Percentiles rank a stretch among this genome's conserved stretches.
phyloP scores from a whole-genome alignment of 305 asterid genomes.

The Fraxinus dipetala region DNA sequence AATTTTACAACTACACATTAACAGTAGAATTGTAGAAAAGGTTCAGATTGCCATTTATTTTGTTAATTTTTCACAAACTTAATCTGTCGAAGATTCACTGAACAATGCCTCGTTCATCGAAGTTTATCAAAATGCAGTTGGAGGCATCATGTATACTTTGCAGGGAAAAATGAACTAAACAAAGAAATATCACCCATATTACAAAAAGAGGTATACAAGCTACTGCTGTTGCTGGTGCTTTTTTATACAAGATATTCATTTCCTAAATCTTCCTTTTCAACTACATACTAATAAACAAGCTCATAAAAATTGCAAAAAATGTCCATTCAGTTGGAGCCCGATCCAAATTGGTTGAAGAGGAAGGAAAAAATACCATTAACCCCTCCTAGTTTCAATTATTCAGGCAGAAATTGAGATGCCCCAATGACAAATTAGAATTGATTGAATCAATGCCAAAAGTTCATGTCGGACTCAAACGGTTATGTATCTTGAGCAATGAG shows the following conservation, averaged over 20 bases:
- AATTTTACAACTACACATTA: no score
- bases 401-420: conserved; percentile 16
- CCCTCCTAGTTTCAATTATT: conserved; percentile 17
- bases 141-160: not conserved
- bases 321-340: not conserved
- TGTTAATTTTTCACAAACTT: no score
- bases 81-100: no score
- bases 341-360: not conserved
- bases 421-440: conserved; percentile 25
- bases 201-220: not conserved
- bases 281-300: conserved; percentile 1
- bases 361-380: conserved; percentile 15
- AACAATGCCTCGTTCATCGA: no score
- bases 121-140: not conserved
- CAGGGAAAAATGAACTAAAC: not conserved
- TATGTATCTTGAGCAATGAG: conserved; percentile 26
- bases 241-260: conserved; percentile 16
- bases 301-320: not conserved
- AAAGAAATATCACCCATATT: not conserved
- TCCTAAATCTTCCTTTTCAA: not conserved
- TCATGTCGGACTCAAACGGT: conserved; percentile 15
- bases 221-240: not conserved
- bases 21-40: no score
- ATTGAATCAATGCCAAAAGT: conserved; percentile 22
- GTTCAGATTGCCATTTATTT: no score